Evolutionary conservation across 768 basidiomycete species (phyloP).

Genomic region (Termitomyces sp.): DNA sequence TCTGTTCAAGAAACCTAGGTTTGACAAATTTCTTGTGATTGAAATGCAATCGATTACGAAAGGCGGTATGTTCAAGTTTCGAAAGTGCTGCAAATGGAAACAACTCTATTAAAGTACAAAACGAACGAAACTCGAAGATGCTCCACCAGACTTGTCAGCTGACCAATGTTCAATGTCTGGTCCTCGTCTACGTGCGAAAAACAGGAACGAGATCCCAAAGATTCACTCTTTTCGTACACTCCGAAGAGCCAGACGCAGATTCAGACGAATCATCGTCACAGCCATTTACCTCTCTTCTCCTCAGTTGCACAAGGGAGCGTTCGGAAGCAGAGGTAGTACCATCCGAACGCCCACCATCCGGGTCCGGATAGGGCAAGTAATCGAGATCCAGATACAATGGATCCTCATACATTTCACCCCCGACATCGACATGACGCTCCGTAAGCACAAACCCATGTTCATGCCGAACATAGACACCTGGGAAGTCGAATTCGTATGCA

Average conservation of each 20-base stretch:
- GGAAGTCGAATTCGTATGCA: background rate
- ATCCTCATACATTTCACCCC: background rate
- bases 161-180: background rate
- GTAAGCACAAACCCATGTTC: background rate
- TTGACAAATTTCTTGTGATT: too few species aligned
- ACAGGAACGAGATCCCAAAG: background rate
- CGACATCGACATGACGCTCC: background rate
- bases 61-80: background rate
- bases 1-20: too few species aligned
- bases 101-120: background rate
- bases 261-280: background rate
- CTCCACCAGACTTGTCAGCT: background rate
- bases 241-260: background rate
- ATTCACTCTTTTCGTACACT: background rate
- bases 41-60: background rate
- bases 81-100: too few species aligned
- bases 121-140: background rate
- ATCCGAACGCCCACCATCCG: background rate
- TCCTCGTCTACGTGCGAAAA: background rate
- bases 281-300: conserved; percentile 1
- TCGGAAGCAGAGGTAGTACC: conserved; percentile 1
- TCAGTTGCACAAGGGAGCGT: background rate
- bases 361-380: background rate
- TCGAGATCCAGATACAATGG: background rate
- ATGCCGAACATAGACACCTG: background rate